Base-by-base conservation (phyloP, 441 rosid genomes). In the Theobroma grandiflorum region DNA sequence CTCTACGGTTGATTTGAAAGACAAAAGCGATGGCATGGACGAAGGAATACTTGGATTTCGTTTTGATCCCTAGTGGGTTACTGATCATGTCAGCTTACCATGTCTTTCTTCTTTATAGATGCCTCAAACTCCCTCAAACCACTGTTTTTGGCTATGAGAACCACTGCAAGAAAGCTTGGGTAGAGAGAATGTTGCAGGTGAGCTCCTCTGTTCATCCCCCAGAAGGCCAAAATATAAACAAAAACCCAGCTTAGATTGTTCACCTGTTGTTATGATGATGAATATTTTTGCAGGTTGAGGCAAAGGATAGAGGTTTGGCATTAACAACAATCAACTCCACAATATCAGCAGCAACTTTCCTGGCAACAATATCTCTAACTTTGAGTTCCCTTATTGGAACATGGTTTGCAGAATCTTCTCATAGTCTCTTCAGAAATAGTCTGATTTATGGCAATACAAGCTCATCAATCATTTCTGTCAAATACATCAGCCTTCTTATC, bases 361-460 rank as follows among this genome's bases (percentile, higher is more conserved):
- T 82, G 33, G 83, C 86, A 16, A 76, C 85, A 38, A 78, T 68
- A 57, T 81, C 80, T 37, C 61, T 79, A 47, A 33, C 84, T 43
- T 76, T 82, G 70, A 84, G 85, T 78, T 86, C 86, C 40, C 82
- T 79, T 4, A 80, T 84, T 31, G 87, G 86, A 3, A 68, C 87
- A 50, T 80, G 79, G 83, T 20, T 82, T 15, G 76, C 75, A 1
- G 78, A 67, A 62, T 57, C 89, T 43, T 38, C 82, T 4, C 59
- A 64, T 2, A 68, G 42, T 14, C 47, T 84, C 58, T 55, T 83
- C 81, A 76, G 75, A 62, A 80, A 77, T 57, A 45, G 15, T 8
- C 75, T 87, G 33, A 66, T 85, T 37, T 85, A 86, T n/a, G 91
- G 90, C 2, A 82, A 89, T 77, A 88, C 83, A 0, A 86, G 87